A percentile compares a stretch with the other conserved stretches of the same genome.
Conservation (phyloP, 208 protist genomes). For the Trypanosoma platydactyli region DNA sequence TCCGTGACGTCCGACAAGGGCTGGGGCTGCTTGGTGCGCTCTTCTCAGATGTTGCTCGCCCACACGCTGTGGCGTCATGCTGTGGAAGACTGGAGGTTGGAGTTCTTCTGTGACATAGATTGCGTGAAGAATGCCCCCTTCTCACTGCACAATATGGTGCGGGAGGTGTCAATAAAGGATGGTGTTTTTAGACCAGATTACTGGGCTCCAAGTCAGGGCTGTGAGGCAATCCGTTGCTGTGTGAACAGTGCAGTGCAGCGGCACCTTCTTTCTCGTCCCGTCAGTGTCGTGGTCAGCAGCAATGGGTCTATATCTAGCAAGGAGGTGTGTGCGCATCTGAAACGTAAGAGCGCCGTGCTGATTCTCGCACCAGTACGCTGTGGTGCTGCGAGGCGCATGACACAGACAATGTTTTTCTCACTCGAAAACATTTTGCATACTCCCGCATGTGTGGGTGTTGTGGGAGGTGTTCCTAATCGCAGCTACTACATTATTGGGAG, state of each 20-base stretch:
- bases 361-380: constrained; percentile 61
- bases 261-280: constrained; percentile 30
- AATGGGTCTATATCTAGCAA: constrained; percentile 42
- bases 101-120: constrained; percentile 50
- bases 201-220: constrained; percentile 77
- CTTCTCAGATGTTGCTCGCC: constrained; percentile 84
- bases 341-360: constrained; percentile 47
- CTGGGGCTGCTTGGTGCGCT: constrained; percentile 82
- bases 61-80: constrained; percentile 50
- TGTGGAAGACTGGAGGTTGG: constrained; percentile 32
- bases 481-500: constrained; percentile 81
- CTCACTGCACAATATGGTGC: constrained; percentile 70
- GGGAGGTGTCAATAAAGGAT: constrained; percentile 28
- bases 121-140: constrained; percentile 45
- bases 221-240: constrained; percentile 56
- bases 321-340: constrained; percentile 35
- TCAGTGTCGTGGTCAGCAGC: constrained; percentile 43
- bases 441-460: constrained; percentile 56
- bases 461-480: constrained; percentile 60
- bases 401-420: constrained; percentile 53
- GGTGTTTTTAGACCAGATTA: constrained; percentile 56
- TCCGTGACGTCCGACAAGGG: constrained; percentile 57
- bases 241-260: constrained; percentile 40
- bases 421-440: constrained; percentile 59
- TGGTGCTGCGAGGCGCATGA: constrained; percentile 37